phyloP scores from a whole-genome alignment of 2,329 filamentous ascomycete genomes.

The Teratosphaeria gauchensis region DNA sequence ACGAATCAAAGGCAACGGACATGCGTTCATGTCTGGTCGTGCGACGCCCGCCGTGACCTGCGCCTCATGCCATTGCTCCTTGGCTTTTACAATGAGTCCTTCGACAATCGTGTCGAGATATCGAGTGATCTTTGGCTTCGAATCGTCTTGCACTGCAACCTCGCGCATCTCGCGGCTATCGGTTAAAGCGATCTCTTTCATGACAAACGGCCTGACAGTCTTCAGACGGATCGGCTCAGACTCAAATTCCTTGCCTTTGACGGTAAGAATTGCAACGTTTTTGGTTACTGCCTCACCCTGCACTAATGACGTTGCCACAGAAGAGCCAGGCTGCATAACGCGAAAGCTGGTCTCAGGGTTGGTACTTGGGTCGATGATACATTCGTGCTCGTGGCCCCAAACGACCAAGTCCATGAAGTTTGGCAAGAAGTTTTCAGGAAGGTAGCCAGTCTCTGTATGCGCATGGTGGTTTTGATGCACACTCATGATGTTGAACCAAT shows the following conservation, averaged over 20 bases:
- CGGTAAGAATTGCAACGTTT: constrained; percentile 74
- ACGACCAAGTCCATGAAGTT: constrained; percentile 85
- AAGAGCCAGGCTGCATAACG: constrained; percentile 96
- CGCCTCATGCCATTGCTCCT: constrained; percentile 62
- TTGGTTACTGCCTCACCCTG: constrained; percentile 85
- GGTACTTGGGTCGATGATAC: constrained; percentile 69
- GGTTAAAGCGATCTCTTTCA: constrained; percentile 67
- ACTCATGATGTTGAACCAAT: constrained; percentile 94
- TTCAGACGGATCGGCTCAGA: constrained; percentile 75
- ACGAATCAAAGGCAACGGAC: constrained; percentile 71
- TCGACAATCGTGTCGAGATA: constrained; percentile 71
- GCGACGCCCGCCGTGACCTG: constrained; percentile 38
- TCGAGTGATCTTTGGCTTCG: constrained; percentile 68
- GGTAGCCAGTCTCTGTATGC: constrained; percentile 82
- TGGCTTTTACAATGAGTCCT: constrained; percentile 77
- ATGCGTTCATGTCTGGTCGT: constrained; percentile 27
- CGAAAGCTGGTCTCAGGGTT: constrained; percentile 87
- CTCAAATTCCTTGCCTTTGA: constrained; percentile 70
- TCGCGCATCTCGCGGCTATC: constrained; percentile 68
- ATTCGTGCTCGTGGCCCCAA: constrained; percentile 98
- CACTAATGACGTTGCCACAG: constrained; percentile 84
- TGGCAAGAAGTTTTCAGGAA: constrained; percentile 87
- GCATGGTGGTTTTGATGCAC: constrained; percentile 96
- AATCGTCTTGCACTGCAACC: constrained; percentile 60
- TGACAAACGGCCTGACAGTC: constrained; percentile 82